Percentiles rank a stretch among this genome's conserved stretches.
Evolutionary conservation across 1,284 basidiomycete genomes (phyloP).

Genomic region (Hortiboletus rubellus): DNA sequence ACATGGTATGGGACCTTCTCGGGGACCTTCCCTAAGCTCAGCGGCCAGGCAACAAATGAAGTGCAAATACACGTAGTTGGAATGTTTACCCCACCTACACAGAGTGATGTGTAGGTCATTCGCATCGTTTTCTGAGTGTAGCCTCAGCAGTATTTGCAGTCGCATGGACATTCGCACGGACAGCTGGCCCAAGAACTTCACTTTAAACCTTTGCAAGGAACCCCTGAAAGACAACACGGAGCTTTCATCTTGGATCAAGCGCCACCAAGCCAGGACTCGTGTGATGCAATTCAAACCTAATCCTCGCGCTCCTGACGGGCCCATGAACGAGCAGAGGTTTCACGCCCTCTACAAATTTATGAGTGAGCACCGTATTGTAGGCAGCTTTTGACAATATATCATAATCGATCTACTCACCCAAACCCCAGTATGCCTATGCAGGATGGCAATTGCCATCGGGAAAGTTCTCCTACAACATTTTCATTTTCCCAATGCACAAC

Average conservation of each 20-base stretch:
- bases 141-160: constrained; percentile 36
- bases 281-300: constrained; percentile 37
- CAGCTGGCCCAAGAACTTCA: constrained; percentile 54
- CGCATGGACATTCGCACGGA: constrained; percentile 45
- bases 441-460: constrained; percentile 54
- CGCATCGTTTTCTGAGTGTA: not conserved
- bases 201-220: constrained; percentile 45
- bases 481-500: constrained; percentile 48
- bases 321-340: constrained; percentile 43
- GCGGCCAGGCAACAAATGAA: constrained; percentile 43
- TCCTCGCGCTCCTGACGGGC: constrained; percentile 27
- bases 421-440: constrained; percentile 52
- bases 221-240: constrained; percentile 41
- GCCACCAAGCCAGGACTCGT: constrained; percentile 31
- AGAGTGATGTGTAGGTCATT: constrained; percentile 37
- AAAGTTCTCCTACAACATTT: constrained; percentile 44
- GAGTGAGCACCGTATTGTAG: constrained; percentile 43
- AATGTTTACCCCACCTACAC: constrained; percentile 2
- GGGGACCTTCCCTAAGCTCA: constrained; percentile 46
- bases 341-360: constrained; percentile 44
- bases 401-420: constrained; percentile 11
- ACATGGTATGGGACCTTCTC: constrained; percentile 54
- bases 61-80: constrained; percentile 46
- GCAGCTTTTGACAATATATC: constrained; percentile 22
- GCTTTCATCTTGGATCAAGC: constrained; percentile 53